Evolutionary conservation across 768 basidiomycete genomes (phyloP).

Genomic region (Tylopilus cervinicoccineus): DNA sequence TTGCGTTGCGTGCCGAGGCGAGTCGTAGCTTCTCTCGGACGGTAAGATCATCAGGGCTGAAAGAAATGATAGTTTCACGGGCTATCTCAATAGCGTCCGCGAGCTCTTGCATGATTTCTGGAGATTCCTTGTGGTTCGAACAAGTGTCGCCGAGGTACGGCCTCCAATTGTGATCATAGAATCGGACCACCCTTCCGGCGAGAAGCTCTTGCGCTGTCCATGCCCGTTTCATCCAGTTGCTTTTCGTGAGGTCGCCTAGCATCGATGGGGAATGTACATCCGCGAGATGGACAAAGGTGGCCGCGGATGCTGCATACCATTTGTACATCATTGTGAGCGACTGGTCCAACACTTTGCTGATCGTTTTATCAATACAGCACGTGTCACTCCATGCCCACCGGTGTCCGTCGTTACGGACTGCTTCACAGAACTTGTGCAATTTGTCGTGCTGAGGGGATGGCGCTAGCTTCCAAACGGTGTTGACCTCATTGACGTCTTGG

Average conservation of each 20-base stretch:
- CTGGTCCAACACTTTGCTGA: not conserved
- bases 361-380: not conserved
- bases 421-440: conserved; percentile 1
- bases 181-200: conserved; percentile 4
- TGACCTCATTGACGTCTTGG: not conserved
- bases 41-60: conserved; percentile 1
- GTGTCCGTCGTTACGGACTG: conserved; percentile 1
- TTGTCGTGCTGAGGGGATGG: not conserved
- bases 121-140: conserved; percentile 5
- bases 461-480: conserved; percentile 1
- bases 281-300: not conserved
- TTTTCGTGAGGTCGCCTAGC: not conserved
- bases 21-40: conserved; percentile 9
- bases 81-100: conserved; percentile 4
- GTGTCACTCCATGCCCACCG: conserved; percentile 6
- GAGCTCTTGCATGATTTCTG: conserved; percentile 2
- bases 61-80: not conserved
- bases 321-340: not conserved
- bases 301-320: not conserved
- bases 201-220: conserved; percentile 14
- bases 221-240: conserved; percentile 8
- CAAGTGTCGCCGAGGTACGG: conserved; percentile 1
- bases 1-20: conserved; percentile 6
- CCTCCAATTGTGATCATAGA: conserved; percentile 7
- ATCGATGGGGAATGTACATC: not conserved